Conservation (phyloP, 2,329 filamentous ascomycete genomes). For the Paecilomyces fulvus region DNA sequence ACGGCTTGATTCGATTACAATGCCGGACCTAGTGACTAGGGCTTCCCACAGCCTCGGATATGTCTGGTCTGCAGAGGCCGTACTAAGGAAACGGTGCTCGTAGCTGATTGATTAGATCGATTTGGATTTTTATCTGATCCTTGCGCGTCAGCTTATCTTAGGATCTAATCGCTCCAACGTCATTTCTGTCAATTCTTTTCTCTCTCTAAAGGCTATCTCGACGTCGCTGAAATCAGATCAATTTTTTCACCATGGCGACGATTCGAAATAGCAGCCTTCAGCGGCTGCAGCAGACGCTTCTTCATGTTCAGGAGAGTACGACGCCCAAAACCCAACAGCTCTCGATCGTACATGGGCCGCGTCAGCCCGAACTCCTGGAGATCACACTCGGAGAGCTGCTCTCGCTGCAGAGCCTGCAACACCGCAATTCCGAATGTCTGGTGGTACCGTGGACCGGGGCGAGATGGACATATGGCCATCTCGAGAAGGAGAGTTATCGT, state of each 20-base stretch:
- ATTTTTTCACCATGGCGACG: neutral
- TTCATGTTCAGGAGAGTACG: constrained; percentile 15
- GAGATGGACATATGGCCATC: constrained; percentile 61
- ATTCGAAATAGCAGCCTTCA: neutral
- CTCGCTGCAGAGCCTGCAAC: constrained; percentile 58
- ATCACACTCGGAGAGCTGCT: constrained; percentile 65
- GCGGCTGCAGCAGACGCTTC: constrained; percentile 16
- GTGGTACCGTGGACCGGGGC: constrained; percentile 68
- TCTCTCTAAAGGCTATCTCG: neutral
- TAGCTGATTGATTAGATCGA: neutral
- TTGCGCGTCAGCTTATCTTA: neutral
- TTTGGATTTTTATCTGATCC: neutral
- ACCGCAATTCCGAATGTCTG: constrained; percentile 58
- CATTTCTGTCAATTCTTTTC: neutral
- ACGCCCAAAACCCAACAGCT: constrained; percentile 12
- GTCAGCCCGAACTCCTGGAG: constrained; percentile 44
- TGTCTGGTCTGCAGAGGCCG: neutral
- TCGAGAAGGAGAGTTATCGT: constrained; percentile 53
- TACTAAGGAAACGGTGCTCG: neutral
- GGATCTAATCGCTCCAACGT: neutral
- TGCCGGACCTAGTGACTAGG: neutral
- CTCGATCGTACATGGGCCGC: constrained; percentile 59
- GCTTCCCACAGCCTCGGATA: neutral
- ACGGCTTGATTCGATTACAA: neutral
- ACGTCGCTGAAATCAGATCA: neutral